Base-by-base conservation (phyloP, 2,329 filamentous ascomycete species). In the Talaromyces sp. region DNA sequence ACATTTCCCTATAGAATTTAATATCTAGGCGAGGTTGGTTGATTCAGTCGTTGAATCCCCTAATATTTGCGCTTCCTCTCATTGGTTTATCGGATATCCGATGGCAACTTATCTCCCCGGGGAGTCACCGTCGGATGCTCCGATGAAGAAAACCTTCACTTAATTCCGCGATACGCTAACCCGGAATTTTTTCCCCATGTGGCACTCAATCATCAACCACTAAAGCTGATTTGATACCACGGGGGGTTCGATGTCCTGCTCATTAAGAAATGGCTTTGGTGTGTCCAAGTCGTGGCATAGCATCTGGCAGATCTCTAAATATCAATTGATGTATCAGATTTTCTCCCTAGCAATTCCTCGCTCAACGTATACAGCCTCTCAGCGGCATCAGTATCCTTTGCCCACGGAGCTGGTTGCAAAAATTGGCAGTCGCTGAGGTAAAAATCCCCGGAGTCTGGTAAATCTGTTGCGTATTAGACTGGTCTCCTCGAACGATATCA, bases 391-490 rank as follows among this genome's bases (percentile, higher is more conserved):
- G 68, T 55, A 62, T 75, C 70, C 14, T 69, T 73, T 4, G 76
- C 74, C 69, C 74, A 73, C 2, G 71, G 63, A 24, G 63, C 64
- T 3, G 69, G 65, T 55, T 72, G 56, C 67, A 60, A 60, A 31
- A 69, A 58, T 58, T 76, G 70, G 55, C 71, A 73, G 60, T 79
- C 71, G 17, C 67, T 66, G 35, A 80, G 58, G 53, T 71, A 78
- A 26, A 64, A 62, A 10, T 54, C 58, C 24, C 59, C 52, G 31
- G 62, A 58, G 19, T 64, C 58, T 14, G 62, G 60, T 21, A 61
- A 43, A 32, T 54, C 64, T 66, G 10, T 63, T 43, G 46, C 41
- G 6, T 29, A 29, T 19, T 14, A 14, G 14, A 21, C 14, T 21
- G n/a, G 17, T 54, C 17, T 53, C 5, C 9, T 46, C 35, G 10